These are phyloP conservation scores for Prunus armeniaca DNA, from an alignment of 306 rosid species.

Conservation along the genomic window DNA sequence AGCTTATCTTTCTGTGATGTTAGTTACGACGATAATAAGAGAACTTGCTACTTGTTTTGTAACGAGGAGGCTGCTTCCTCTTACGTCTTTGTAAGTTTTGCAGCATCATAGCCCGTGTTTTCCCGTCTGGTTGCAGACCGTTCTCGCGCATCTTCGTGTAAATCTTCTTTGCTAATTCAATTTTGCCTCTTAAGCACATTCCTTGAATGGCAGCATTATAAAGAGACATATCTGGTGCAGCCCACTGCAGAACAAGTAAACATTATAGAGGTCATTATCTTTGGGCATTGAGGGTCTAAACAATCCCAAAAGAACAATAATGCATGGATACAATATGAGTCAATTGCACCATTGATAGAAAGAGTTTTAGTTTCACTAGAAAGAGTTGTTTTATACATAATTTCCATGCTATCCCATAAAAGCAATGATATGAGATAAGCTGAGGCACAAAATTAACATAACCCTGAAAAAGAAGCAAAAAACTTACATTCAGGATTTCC, in stretches of 20 bases:
- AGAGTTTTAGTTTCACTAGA: not conserved
- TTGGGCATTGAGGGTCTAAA: not conserved
- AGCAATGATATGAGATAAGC: not conserved
- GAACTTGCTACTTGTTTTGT: constrained; percentile 17
- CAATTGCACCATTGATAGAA: no score
- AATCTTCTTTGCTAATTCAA: constrained; percentile 53
- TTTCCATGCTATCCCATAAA: not conserved
- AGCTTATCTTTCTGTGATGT: constrained; percentile 17
- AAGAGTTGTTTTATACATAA: not conserved
- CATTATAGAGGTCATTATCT: not conserved
- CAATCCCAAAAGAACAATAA: not conserved
- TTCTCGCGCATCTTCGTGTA: constrained; percentile 52
- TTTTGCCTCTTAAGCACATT: constrained; percentile 64
- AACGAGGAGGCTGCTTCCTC: constrained; percentile 23
- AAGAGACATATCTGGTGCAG: constrained; percentile 49
- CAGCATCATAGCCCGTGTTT: constrained; percentile 73
- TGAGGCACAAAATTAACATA: not conserved
- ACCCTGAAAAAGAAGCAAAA: not conserved
- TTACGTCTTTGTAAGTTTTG: constrained; percentile 33
- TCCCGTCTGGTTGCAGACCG: constrained; percentile 64
- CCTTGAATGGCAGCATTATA: constrained; percentile 81
- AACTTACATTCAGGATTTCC: constrained; percentile 64
- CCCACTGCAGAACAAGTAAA: constrained; percentile 40
- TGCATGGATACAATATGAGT: no score
- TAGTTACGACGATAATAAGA: constrained; percentile 8